A percentile compares a stretch with the other conserved stretches of the same genome.
These are phyloP conservation scores for Tetracentron sinense DNA, from an alignment of 164 flowering plant genomes.

Conservation along the genomic window DNA sequence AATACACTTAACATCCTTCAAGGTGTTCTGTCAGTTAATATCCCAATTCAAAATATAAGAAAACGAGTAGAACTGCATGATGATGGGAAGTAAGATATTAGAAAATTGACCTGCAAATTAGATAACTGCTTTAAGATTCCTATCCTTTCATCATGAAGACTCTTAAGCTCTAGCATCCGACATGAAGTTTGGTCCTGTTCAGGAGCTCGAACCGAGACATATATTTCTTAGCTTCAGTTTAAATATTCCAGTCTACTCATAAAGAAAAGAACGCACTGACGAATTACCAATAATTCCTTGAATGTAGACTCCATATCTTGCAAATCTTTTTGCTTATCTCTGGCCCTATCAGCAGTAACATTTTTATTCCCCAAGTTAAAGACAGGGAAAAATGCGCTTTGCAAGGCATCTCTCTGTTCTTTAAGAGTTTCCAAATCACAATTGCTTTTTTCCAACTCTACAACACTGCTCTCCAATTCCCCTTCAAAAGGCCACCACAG, in stretches of 20 bases:
- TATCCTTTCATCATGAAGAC: conserved; percentile 70
- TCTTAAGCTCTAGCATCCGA: conserved; percentile 51
- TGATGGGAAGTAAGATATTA: not conserved
- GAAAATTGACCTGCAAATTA: conserved; percentile 55
- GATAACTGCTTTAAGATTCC: conserved; percentile 47
- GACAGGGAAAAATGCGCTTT: conserved; percentile 57
- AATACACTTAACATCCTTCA: conserved; percentile 66
- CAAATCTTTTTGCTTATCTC: conserved; percentile 67
- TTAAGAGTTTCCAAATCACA: conserved; percentile 51
- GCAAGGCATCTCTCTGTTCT: conserved; percentile 62
- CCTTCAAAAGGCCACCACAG: conserved; percentile 41
- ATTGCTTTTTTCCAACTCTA: conserved; percentile 68
- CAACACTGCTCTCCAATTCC: conserved; percentile 55
- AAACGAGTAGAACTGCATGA: not conserved
- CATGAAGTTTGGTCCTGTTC: conserved; percentile 61
- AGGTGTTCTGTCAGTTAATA: conserved; percentile 49
- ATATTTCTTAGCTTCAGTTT: conserved; percentile 2
- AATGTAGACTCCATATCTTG: conserved; percentile 72
- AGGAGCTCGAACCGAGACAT: conserved; percentile 16
- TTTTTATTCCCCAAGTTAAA: conserved; percentile 53
- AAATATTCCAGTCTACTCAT: not conserved
- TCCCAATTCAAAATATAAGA: not conserved
- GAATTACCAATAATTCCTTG: conserved; percentile 62
- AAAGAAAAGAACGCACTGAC: conserved; percentile 8
- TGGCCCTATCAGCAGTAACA: conserved; percentile 45